Percentiles rank a stretch among this genome's conserved stretches.
Conservation (phyloP, 208 protist species). For the Leishmania gerbilli region DNA sequence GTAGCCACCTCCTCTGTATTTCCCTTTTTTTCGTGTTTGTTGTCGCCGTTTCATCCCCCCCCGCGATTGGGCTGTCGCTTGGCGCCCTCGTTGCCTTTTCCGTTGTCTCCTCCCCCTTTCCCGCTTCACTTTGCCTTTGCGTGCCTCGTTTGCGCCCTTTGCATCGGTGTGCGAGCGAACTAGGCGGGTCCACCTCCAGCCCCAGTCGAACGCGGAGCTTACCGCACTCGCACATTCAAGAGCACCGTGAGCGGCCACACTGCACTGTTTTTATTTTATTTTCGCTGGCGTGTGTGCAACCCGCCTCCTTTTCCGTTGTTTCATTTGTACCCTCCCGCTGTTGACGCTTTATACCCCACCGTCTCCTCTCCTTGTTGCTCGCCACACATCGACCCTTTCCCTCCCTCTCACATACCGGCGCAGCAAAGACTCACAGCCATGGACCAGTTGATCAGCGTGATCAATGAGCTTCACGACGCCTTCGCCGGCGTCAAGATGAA, state of each 20-base stretch:
- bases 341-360: neutral
- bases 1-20: neutral
- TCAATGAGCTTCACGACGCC: conserved; percentile 98
- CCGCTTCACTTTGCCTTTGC: neutral
- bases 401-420: neutral
- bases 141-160: neutral
- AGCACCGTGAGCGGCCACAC: neutral
- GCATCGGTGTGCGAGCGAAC: neutral
- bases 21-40: neutral
- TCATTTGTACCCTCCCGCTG: neutral
- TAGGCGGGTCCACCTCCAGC: neutral
- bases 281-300: neutral
- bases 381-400: neutral
- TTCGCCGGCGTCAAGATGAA: conserved; percentile 92
- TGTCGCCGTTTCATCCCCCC: neutral
- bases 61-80: neutral
- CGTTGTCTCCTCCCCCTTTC: neutral
- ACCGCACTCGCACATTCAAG: neutral
- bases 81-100: neutral
- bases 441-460: conserved; percentile 96
- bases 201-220: neutral
- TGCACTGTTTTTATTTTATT: neutral
- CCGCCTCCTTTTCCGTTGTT: neutral
- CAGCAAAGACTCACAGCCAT: conserved; percentile 45
- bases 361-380: neutral